Evolutionary conservation across 108 stramenopile genomes (phyloP).

Genomic region (Skeletonema tropicum): DNA sequence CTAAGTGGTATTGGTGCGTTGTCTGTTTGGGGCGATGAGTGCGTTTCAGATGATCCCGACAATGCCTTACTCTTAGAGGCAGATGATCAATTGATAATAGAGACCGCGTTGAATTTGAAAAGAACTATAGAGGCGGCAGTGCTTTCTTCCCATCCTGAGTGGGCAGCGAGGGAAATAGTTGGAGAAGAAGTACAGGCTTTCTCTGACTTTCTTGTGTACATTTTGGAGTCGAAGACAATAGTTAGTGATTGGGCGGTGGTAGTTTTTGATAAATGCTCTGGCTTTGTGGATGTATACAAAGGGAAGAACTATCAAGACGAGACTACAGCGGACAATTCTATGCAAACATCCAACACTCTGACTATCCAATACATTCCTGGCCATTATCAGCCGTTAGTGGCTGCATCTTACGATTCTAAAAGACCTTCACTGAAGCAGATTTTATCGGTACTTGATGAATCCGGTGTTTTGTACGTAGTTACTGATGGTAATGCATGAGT

Average conservation of each 20-base stretch:
- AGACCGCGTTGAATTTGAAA: slow-evolving; percentile 59
- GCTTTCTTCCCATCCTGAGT: slow-evolving; percentile 65
- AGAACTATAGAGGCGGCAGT: slow-evolving; percentile 66
- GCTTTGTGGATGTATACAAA: slow-evolving; percentile 63
- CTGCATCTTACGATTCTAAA: slow-evolving; percentile 4
- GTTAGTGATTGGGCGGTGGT: slow-evolving; percentile 67
- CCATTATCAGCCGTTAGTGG: slow-evolving; percentile 61
- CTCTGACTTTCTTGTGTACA: slow-evolving; percentile 69
- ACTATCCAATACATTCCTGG: slow-evolving; percentile 60
- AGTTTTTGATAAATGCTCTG: slow-evolving; percentile 63
- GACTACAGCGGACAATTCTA: not conserved
- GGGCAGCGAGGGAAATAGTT: slow-evolving; percentile 60
- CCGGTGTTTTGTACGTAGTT: slow-evolving; percentile 61
- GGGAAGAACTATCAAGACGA: slow-evolving; percentile 55
- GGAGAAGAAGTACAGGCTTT: slow-evolving; percentile 72
- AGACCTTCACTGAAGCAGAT: slow-evolving; percentile 54
- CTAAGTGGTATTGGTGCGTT: slow-evolving; percentile 63
- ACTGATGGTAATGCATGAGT: slow-evolving; percentile 53
- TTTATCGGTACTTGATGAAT: slow-evolving; percentile 47
- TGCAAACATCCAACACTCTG: slow-evolving; percentile 55
- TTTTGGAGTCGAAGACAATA: slow-evolving; percentile 54
- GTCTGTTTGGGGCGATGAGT: slow-evolving; percentile 27
- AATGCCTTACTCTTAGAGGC: slow-evolving; percentile 33
- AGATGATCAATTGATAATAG: slow-evolving; percentile 44
- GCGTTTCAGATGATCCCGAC: slow-evolving; percentile 13